Evolutionary conservation across 2,329 filamentous ascomycete genomes (phyloP).

Genomic region (Penicillium sp.): DNA sequence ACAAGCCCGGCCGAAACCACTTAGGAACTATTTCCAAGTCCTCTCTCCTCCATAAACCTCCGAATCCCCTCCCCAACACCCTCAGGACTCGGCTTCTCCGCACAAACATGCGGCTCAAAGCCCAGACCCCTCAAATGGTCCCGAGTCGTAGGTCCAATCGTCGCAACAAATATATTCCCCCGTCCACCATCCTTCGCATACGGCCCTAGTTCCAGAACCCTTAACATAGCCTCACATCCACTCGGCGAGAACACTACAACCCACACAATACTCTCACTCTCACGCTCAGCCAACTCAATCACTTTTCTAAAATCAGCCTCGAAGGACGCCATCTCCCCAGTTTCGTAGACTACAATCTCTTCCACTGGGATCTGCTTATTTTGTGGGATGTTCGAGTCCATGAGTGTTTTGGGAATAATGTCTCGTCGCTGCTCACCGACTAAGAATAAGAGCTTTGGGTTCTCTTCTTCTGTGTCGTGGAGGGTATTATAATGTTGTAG

Average conservation of each 20-base stretch:
- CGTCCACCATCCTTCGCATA: constrained; percentile 10
- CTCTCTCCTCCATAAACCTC: constrained; percentile 39
- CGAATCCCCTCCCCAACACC: constrained; percentile 70
- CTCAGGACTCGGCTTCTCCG: constrained; percentile 75
- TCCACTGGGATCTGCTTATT: constrained; percentile 63
- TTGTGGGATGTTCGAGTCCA: constrained; percentile 52
- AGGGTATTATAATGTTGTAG: constrained; percentile 67
- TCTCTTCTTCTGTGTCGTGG: background rate
- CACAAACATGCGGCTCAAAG: constrained; percentile 59
- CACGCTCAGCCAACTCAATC: constrained; percentile 33
- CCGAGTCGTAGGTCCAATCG: constrained; percentile 90
- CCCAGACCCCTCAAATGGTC: constrained; percentile 60
- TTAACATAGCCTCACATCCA: constrained; percentile 61
- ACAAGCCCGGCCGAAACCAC: background rate
- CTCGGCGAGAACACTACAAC: constrained; percentile 58
- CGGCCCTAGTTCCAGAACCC: constrained; percentile 45
- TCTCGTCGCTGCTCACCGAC: constrained; percentile 88
- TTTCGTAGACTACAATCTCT: constrained; percentile 84
- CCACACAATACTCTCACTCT: constrained; percentile 26
- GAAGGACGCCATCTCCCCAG: constrained; percentile 78
- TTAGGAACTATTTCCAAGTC: background rate
- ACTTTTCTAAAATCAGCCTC: constrained; percentile 60
- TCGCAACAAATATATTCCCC: constrained; percentile 61
- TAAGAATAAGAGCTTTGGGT: constrained; percentile 72
- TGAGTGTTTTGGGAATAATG: constrained; percentile 80